Conservation (phyloP, 2,329 filamentous ascomycete species). For the Coniochaeta prunicola region DNA sequence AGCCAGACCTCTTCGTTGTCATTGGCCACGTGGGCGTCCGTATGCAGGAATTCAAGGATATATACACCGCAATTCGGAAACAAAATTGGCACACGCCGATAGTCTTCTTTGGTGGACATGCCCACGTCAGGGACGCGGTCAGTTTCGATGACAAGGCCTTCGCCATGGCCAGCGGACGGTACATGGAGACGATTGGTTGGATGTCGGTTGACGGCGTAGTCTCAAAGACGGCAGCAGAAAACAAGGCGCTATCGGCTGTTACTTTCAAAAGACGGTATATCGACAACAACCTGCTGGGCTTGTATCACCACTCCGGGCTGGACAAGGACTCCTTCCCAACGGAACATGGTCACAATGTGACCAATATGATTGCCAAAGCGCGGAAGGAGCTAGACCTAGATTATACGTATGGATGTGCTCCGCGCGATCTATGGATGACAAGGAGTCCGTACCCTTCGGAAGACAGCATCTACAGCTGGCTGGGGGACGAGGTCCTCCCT, state of each 20-base stretch:
- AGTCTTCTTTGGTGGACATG: conserved; percentile 85
- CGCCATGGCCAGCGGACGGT: conserved; percentile 79
- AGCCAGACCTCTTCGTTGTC: conserved; percentile 81
- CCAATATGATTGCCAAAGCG: conserved; percentile 59
- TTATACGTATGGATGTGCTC: conserved; percentile 73
- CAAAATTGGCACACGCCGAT: conserved; percentile 77
- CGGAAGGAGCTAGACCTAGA: conserved; percentile 67
- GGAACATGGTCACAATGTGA: conserved; percentile 64
- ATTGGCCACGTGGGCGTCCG: conserved; percentile 78
- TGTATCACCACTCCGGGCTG: conserved; percentile 72
- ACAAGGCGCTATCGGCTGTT: conserved; percentile 27
- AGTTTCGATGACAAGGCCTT: conserved; percentile 72
- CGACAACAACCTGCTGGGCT: conserved; percentile 84
- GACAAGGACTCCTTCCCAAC: conserved; percentile 71
- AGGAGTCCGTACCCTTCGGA: conserved; percentile 66
- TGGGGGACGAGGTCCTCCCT: conserved; percentile 69
- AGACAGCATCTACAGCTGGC: conserved; percentile 74
- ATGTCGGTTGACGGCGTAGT: conserved; percentile 68
- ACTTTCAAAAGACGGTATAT: conserved; percentile 78
- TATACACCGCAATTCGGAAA: conserved; percentile 72
- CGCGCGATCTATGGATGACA: conserved; percentile 73
- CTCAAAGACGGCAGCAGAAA: conserved; percentile 23
- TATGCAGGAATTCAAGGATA: conserved; percentile 68
- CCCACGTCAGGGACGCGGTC: conserved; percentile 78
- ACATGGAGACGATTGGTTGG: conserved; percentile 94